Percentiles rank a stretch among this genome's conserved stretches.
Conservation (phyloP, 805 yeast genomes). For the Monosporozyma aerobia region DNA sequence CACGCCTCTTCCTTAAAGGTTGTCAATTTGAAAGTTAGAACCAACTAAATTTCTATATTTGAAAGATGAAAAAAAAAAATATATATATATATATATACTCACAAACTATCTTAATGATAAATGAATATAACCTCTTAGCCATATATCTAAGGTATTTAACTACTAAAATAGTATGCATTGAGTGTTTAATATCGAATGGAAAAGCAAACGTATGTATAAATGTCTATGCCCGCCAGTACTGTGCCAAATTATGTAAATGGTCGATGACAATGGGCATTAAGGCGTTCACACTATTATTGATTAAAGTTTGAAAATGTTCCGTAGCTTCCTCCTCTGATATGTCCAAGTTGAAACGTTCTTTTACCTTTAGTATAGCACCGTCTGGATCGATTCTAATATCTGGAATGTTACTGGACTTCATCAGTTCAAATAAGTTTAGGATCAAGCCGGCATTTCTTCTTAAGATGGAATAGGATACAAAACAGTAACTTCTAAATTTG, state of each 20-base stretch:
- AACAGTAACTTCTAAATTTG: constrained; percentile 85
- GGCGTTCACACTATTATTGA: constrained; percentile 90
- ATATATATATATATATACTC: not conserved
- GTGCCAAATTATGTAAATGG: constrained; percentile 89
- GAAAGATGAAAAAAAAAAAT: not conserved
- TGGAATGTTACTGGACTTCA: constrained; percentile 90
- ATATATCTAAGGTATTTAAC: too few relatives aligned
- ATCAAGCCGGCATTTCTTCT: constrained; percentile 86
- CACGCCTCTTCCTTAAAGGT: not conserved
- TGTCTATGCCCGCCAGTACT: constrained; percentile 82
- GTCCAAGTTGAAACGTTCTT: constrained; percentile 87
- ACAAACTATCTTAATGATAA: not conserved
- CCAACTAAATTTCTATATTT: not conserved
- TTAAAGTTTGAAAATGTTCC: constrained; percentile 84
- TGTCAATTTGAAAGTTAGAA: not conserved
- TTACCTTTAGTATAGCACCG: constrained; percentile 81
- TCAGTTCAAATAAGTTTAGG: constrained; percentile 80
- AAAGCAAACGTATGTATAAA: not conserved
- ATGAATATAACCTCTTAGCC: not conserved
- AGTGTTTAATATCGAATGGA: not conserved
- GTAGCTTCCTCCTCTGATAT: constrained; percentile 96
- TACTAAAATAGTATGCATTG: not conserved
- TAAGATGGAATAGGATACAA: constrained; percentile 84
- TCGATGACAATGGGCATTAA: constrained; percentile 92
- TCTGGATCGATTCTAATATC: constrained; percentile 78